phyloP scores from a whole-genome alignment of 768 basidiomycete genomes.

The Lactarius pseudohatsudake region DNA sequence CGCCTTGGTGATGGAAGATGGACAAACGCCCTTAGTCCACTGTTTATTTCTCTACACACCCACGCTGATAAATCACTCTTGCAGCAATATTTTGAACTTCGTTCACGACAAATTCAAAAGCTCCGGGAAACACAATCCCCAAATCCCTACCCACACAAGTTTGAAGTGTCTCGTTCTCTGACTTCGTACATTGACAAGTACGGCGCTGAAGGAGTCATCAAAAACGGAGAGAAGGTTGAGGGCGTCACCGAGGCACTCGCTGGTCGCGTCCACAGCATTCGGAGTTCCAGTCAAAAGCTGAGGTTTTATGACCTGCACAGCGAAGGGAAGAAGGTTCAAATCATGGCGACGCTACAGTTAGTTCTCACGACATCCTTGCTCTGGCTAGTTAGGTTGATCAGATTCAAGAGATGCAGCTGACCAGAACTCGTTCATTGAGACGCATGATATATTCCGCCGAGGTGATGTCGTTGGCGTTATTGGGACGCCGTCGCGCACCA shows the following conservation, averaged over 20 bases:
- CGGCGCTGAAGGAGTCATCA: slow-evolving; percentile 68
- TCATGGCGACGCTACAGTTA: slow-evolving; percentile 87
- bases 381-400: slow-evolving; percentile 1
- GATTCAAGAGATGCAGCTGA: slow-evolving; percentile 58
- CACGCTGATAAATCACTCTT: slow-evolving; percentile 12
- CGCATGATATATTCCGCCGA: slow-evolving; percentile 86
- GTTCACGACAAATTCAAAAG: slow-evolving; percentile 83
- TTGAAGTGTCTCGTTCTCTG: slow-evolving; percentile 80
- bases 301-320: slow-evolving; percentile 92
- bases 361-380: slow-evolving; percentile 33
- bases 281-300: slow-evolving; percentile 78
- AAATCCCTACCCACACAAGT: slow-evolving; percentile 99
- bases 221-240: slow-evolving; percentile 64
- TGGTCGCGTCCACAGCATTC: slow-evolving; percentile 90
- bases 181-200: slow-evolving; percentile 71
- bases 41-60: not conserved
- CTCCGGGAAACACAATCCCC: slow-evolving; percentile 83
- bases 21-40: not conserved
- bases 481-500: slow-evolving; percentile 86
- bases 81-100: slow-evolving; percentile 96
- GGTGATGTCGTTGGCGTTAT: slow-evolving; percentile 95
- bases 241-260: slow-evolving; percentile 65
- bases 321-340: slow-evolving; percentile 91
- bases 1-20: not conserved
- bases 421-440: slow-evolving; percentile 61